Conservation (phyloP, 495 filamentous ascomycete genomes). For the Trichocladium uniseriatum region DNA sequence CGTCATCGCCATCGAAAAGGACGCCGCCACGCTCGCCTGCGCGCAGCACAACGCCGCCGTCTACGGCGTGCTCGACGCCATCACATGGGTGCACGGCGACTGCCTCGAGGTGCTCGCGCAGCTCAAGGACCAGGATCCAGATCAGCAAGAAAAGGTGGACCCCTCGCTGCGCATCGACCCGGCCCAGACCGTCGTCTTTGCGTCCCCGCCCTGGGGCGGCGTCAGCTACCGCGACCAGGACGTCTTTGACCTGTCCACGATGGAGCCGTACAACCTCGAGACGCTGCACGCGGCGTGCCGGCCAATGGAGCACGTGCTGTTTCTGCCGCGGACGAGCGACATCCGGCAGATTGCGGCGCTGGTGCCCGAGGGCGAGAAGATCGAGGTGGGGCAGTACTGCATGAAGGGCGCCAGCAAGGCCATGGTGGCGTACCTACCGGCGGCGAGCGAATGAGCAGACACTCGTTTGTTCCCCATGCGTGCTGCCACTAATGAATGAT, state of each 20-base stretch:
- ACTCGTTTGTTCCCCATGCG: not conserved
- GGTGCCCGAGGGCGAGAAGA: slow-evolving; percentile 30
- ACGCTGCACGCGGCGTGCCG: slow-evolving; percentile 52
- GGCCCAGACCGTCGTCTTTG: slow-evolving; percentile 58
- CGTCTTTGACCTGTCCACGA: slow-evolving; percentile 75
- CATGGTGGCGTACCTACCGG: slow-evolving; percentile 45
- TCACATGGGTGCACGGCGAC: slow-evolving; percentile 78
- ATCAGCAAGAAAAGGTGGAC: slow-evolving; percentile 10
- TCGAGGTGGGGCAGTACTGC: slow-evolving; percentile 83
- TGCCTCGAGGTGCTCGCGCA: slow-evolving; percentile 51
- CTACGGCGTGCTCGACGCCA: slow-evolving; percentile 66
- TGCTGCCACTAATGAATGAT: too few relatives aligned
- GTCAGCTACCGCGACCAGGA: slow-evolving; percentile 66
- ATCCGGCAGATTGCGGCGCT: slow-evolving; percentile 68
- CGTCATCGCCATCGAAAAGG: slow-evolving; percentile 81
- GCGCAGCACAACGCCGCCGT: slow-evolving; percentile 86
- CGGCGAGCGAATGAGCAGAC: slow-evolving; percentile 9
- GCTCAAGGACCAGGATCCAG: slow-evolving; percentile 9
- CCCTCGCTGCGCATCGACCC: slow-evolving; percentile 30
- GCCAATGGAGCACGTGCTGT: slow-evolving; percentile 53
- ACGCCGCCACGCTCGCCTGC: slow-evolving; percentile 66
- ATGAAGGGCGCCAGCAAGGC: slow-evolving; percentile 83
- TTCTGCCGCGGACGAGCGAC: slow-evolving; percentile 82
- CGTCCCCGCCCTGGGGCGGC: slow-evolving; percentile 92
- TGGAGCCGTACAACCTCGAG: slow-evolving; percentile 74